Percentiles rank a stretch among this genome's conserved stretches.
These are phyloP conservation scores for Ceratocystis diversiconidia DNA, from an alignment of 2,329 filamentous ascomycete genomes.

Conservation along the genomic window DNA sequence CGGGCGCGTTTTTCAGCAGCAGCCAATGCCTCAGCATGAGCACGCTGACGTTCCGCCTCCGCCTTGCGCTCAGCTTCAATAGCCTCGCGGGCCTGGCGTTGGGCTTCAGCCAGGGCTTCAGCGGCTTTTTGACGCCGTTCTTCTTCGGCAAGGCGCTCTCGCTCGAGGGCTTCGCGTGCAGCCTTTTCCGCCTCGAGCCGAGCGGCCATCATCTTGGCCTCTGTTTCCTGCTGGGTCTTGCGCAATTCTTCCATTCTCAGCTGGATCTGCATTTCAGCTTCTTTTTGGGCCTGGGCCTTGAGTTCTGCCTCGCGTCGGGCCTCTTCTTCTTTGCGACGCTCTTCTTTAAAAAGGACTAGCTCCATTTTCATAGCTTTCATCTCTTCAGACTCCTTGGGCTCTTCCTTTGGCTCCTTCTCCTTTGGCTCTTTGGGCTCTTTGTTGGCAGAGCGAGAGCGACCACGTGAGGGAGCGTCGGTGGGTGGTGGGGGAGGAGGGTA, in stretches of 20 bases:
- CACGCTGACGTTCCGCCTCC: constrained; percentile 31
- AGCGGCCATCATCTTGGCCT: constrained; percentile 32
- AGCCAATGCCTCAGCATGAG: constrained; percentile 28
- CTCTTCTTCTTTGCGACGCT: constrained; percentile 33
- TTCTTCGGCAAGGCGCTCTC: constrained; percentile 32
- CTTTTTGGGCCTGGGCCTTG: constrained; percentile 32
- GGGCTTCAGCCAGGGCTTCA: constrained; percentile 28
- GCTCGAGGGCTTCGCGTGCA: constrained; percentile 33
- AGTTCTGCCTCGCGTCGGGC: constrained; percentile 32
- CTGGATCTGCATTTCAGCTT: constrained; percentile 33
- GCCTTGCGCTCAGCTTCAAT: constrained; percentile 32
- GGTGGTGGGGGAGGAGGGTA: constrained; percentile 30
- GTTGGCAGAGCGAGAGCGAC: constrained; percentile 27
- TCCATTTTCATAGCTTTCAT: constrained; percentile 48
- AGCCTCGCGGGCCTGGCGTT: constrained; percentile 29
- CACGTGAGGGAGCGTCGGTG: constrained; percentile 28
- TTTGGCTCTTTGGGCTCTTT: constrained; percentile 12
- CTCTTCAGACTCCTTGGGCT: constrained; percentile 28
- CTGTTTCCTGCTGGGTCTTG: constrained; percentile 25
- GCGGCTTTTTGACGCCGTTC: constrained; percentile 23
- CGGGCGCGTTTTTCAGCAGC: constrained; percentile 33
- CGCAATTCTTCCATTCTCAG: constrained; percentile 30
- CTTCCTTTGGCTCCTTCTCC: constrained; percentile 26
- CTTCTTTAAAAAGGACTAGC: constrained; percentile 36
- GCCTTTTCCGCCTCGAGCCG: constrained; percentile 32